Percentiles rank a stretch among this genome's conserved stretches.
Evolutionary conservation across 495 filamentous ascomycete species (phyloP).

Genomic region (Aspergillus ellipticus): DNA sequence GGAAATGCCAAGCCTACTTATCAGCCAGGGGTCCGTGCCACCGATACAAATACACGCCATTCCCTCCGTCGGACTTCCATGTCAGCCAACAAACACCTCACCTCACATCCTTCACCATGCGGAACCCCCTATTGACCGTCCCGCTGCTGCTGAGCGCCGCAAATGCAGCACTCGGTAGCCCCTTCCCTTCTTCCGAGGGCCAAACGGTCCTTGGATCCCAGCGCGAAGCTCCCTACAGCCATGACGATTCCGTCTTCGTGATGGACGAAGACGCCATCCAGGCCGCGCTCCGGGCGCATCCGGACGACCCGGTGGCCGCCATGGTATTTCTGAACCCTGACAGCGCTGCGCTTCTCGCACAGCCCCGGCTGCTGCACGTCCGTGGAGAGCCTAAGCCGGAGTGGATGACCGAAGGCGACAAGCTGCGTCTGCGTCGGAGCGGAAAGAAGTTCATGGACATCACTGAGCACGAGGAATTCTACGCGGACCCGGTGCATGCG

Average conservation of each 20-base stretch:
- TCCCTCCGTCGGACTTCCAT: too few relatives aligned
- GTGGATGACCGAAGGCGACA: constrained; percentile 5
- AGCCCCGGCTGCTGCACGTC: background rate
- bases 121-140: background rate
- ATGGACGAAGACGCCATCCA: background rate
- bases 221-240: background rate
- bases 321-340: background rate
- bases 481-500: background rate
- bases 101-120: background rate
- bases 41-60: too few relatives aligned
- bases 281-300: background rate
- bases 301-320: background rate
- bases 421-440: background rate
- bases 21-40: too few relatives aligned
- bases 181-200: background rate
- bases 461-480: background rate
- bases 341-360: background rate
- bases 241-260: background rate
- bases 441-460: constrained; percentile 2
- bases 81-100: too few relatives aligned
- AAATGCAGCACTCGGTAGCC: background rate
- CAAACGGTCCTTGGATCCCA: background rate
- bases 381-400: background rate
- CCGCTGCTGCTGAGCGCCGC: background rate
- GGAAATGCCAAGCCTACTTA: too few relatives aligned